Evolutionary conservation across 257 asterid species (phyloP), one percentile per base, ranked within the genome.

Genomic region (Oldenlandia corymbosa): DNA sequence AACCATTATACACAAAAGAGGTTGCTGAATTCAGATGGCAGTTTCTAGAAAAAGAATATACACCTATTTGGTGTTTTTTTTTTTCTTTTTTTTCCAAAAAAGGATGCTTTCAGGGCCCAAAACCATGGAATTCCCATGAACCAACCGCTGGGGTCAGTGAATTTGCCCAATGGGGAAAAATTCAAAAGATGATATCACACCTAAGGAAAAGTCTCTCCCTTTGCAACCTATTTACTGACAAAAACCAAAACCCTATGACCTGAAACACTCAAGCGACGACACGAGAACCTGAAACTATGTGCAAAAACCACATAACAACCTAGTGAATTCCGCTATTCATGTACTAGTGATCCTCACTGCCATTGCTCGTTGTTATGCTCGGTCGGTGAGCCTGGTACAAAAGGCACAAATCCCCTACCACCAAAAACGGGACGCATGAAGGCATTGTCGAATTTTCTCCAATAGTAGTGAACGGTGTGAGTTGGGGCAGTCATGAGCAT

Each of bases 351-450:
- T 42, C 74, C 74, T 75, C 80, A 73, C 5, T 37, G 78, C 68
- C 58, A 71, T 28, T 68, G 71, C 31, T 4, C 75, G 56, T 45
- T 62, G 10, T 75, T 78, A 64, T 65, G 81, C 58, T 92, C 98
- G 0, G 82, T 93, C 1, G 99, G 99, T 7, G 99, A 90, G 48
- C 92, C 94, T 2, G 96, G 97, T 3, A 81, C 87, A 12, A 49
- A 90, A 0, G 96, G 97, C 9, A 84, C 97, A 23, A 93, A 93
- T 10, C 99, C 99, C 59, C 99, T 95, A 14, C 99, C 99, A 23
- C 99, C 99, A 24, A 93, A 93, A 61, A 85, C 88, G 0, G 99
- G 99, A 41, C 99, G 96, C 99, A 93, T 93, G 80, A 90, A 82
- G 32, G 88, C 85, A 5, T 93, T 54, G 6, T 93, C 99, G 42